Evolutionary conservation across 2,329 filamentous ascomycete genomes (phyloP).

Genomic region (Akanthomyces uredinophilus): DNA sequence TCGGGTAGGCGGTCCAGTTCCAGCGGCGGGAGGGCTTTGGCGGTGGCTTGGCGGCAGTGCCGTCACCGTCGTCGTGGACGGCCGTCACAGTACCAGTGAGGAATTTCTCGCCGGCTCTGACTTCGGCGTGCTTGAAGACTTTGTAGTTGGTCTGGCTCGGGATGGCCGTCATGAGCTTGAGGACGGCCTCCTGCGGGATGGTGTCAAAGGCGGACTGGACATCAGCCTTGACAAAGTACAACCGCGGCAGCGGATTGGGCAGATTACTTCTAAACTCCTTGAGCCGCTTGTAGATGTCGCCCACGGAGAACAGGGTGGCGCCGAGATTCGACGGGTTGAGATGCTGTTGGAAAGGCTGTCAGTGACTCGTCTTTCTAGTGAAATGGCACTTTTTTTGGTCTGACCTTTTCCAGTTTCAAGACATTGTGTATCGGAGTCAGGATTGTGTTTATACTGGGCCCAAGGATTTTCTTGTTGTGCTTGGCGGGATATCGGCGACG

Average conservation of each 20-base stretch:
- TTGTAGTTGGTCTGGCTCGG: slow-evolving; percentile 58
- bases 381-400: neutral
- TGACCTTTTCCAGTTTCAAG: slow-evolving; percentile 72
- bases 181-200: slow-evolving; percentile 74
- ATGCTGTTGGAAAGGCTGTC: slow-evolving; percentile 22
- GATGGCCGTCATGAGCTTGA: slow-evolving; percentile 59
- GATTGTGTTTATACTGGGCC: slow-evolving; percentile 40
- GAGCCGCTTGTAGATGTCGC: slow-evolving; percentile 71
- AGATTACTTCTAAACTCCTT: slow-evolving; percentile 60
- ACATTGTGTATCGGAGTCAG: slow-evolving; percentile 70
- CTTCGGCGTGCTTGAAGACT: slow-evolving; percentile 69
- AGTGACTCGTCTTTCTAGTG: slow-evolving; percentile 11
- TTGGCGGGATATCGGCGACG: slow-evolving; percentile 54
- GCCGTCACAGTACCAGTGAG: slow-evolving; percentile 16
- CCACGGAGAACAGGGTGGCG: slow-evolving; percentile 73
- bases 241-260: slow-evolving; percentile 30
- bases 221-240: slow-evolving; percentile 92
- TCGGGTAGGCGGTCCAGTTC: slow-evolving; percentile 45
- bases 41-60: slow-evolving; percentile 16
- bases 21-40: slow-evolving; percentile 44
- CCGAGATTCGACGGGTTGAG: slow-evolving; percentile 60
- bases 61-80: slow-evolving; percentile 4
- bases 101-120: slow-evolving; percentile 44
- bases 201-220: slow-evolving; percentile 92
- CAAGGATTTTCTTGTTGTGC: slow-evolving; percentile 59